These are phyloP conservation scores for Mycothermus thermophilus DNA, from an alignment of 495 filamentous ascomycete species.

Conservation along the genomic window DNA sequence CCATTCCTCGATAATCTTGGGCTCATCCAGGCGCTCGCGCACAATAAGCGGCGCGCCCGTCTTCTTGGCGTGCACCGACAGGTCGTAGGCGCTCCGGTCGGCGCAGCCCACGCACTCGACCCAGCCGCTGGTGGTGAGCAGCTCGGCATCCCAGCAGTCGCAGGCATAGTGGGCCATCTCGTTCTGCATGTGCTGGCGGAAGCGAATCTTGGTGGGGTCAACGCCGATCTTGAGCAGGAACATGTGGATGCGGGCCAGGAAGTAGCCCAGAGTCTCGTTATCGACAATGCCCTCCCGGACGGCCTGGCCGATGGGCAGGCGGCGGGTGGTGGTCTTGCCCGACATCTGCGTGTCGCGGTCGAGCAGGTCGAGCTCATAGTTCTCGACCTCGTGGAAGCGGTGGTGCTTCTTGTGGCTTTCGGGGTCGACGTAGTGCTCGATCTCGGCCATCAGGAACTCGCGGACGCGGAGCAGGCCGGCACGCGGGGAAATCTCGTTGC, in stretches of 20 bases:
- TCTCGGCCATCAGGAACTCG: slow-evolving; percentile 74
- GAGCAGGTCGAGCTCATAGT: slow-evolving; percentile 53
- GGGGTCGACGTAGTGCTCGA: slow-evolving; percentile 71
- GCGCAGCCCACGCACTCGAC: slow-evolving; percentile 80
- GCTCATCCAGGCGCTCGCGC: slow-evolving; percentile 45
- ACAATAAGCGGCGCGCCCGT: slow-evolving; percentile 66
- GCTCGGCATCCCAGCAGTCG: slow-evolving; percentile 78
- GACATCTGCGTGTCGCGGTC: slow-evolving; percentile 58
- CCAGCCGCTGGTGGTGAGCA: slow-evolving; percentile 69
- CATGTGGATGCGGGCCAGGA: slow-evolving; percentile 61
- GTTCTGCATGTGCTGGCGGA: slow-evolving; percentile 79
- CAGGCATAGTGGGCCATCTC: slow-evolving; percentile 64
- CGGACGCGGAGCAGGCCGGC: slow-evolving; percentile 62
- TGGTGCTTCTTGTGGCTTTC: slow-evolving; percentile 54
- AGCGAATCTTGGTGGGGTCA: slow-evolving; percentile 58
- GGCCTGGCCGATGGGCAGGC: slow-evolving; percentile 54
- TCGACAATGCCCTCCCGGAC: slow-evolving; percentile 56
- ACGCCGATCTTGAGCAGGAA: slow-evolving; percentile 61
- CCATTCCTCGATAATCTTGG: slow-evolving; percentile 57
- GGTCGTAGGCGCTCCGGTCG: slow-evolving; percentile 67
- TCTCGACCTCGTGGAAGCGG: slow-evolving; percentile 52
- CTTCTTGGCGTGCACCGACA: slow-evolving; percentile 66
- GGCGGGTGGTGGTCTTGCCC: slow-evolving; percentile 48
- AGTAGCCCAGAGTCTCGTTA: slow-evolving; percentile 82
- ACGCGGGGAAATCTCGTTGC: slow-evolving; percentile 67